Evolutionary conservation across 2,329 filamentous ascomycete species (phyloP).

Genomic region (Botryotinia convoluta): DNA sequence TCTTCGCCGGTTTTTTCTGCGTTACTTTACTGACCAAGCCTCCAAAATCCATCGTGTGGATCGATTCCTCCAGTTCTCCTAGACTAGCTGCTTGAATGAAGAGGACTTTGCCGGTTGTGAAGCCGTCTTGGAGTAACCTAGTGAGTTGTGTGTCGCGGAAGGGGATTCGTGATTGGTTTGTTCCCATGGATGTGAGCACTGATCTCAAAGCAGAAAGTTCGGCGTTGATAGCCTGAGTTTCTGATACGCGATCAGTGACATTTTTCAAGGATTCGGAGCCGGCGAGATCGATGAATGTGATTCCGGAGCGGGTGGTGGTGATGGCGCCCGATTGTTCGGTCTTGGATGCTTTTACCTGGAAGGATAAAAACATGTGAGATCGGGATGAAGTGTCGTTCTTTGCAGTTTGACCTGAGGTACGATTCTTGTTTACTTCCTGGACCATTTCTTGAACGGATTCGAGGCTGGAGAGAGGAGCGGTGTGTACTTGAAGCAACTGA

Average conservation of each 20-base stretch:
- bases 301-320: slow-evolving; percentile 84
- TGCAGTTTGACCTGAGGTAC: slow-evolving; percentile 93
- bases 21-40: not conserved
- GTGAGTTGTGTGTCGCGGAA: slow-evolving; percentile 1
- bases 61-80: not conserved
- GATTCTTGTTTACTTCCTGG: slow-evolving; percentile 75
- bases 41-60: slow-evolving; percentile 5
- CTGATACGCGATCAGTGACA: slow-evolving; percentile 81
- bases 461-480: slow-evolving; percentile 73
- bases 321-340: slow-evolving; percentile 51
- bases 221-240: slow-evolving; percentile 97
- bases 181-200: slow-evolving; percentile 84
- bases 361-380: slow-evolving; percentile 94
- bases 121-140: not conserved
- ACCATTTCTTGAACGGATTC: slow-evolving; percentile 78
- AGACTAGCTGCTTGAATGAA: slow-evolving; percentile 9
- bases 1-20: not conserved
- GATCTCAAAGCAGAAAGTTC: slow-evolving; percentile 87
- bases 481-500: slow-evolving; percentile 74
- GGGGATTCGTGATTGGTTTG: not conserved
- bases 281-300: slow-evolving; percentile 93
- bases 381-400: slow-evolving; percentile 92
- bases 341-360: slow-evolving; percentile 63
- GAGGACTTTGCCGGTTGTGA: slow-evolving; percentile 1
- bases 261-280: slow-evolving; percentile 89